Conservation (phyloP, 306 rosid species). For the Vicia villosa region DNA sequence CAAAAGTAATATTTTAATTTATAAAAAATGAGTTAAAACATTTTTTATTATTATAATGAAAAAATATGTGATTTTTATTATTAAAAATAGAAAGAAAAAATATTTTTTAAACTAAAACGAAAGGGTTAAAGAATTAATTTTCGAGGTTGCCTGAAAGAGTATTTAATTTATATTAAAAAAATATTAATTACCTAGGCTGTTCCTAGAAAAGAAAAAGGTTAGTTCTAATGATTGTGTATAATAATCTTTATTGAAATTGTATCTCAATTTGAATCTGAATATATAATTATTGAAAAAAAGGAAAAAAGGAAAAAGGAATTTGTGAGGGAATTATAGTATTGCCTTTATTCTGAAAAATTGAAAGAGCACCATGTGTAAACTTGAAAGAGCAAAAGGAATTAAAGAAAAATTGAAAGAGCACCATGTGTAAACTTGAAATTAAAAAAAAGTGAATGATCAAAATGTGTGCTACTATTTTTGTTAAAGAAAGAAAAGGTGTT, state of each 20-base stretch:
- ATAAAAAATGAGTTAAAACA: too few relatives aligned
- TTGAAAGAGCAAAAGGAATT: neutral
- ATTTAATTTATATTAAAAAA: neutral
- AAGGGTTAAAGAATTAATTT: too few relatives aligned
- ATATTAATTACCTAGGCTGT: too few relatives aligned
- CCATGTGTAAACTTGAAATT: neutral
- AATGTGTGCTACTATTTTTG: neutral
- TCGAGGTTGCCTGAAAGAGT: neutral
- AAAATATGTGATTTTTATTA: too few relatives aligned
- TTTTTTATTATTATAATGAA: too few relatives aligned
- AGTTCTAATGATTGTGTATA: constrained; percentile 26
- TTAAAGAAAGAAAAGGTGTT: neutral
- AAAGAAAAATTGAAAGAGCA: constrained; percentile 13
- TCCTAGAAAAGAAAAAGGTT: too few relatives aligned
- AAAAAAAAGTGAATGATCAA: neutral
- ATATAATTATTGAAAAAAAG: neutral
- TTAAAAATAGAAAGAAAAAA: too few relatives aligned
- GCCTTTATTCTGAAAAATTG: constrained; percentile 3
- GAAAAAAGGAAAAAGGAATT: neutral
- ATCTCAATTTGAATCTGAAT: neutral
- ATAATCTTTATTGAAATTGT: constrained; percentile 6
- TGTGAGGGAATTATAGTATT: constrained; percentile 4
- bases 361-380: neutral
- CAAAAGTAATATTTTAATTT: too few relatives aligned
- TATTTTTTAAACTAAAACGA: too few relatives aligned